Conservation (phyloP, 1,139 yeast species). For the Sugiyamaella paludigena region DNA sequence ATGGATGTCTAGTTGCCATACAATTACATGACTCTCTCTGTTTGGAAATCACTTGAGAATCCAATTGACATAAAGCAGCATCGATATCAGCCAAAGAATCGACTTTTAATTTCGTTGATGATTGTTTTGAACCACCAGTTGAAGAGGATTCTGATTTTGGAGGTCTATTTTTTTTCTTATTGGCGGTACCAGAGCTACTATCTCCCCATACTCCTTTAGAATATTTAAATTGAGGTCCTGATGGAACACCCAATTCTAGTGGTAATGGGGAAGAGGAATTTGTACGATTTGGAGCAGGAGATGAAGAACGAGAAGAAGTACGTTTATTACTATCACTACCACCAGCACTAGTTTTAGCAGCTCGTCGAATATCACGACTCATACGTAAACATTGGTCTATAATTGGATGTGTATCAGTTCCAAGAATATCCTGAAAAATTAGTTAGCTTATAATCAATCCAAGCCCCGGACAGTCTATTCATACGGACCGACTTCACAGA, state of each 20-base stretch:
- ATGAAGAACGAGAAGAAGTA: neutral
- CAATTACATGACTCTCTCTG: conserved; percentile 59
- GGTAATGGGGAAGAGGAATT: neutral
- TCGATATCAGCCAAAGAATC: conserved; percentile 37
- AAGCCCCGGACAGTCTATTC: neutral
- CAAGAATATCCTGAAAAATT: neutral
- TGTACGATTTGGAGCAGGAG: conserved; percentile 1
- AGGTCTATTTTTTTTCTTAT: conserved; percentile 16
- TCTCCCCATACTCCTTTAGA: conserved; percentile 26
- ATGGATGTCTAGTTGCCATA: conserved; percentile 67
- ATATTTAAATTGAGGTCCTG: conserved; percentile 12
- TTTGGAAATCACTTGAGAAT: conserved; percentile 31
- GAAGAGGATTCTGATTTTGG: neutral
- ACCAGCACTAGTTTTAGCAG: neutral
- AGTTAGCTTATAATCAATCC: neutral
- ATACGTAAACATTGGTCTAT: neutral
- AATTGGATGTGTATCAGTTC: neutral
- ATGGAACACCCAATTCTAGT: too few species aligned
- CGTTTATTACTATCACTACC: neutral
- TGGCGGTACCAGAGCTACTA: neutral
- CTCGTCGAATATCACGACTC: neutral
- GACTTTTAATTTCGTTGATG: conserved; percentile 29
- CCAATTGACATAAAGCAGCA: conserved; percentile 34
- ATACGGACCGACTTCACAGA: too few species aligned
- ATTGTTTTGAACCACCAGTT: too few species aligned